These are phyloP conservation scores for Fonsecaea pugnacius DNA, from an alignment of 2,329 filamentous ascomycete genomes.

Conservation along the genomic window DNA sequence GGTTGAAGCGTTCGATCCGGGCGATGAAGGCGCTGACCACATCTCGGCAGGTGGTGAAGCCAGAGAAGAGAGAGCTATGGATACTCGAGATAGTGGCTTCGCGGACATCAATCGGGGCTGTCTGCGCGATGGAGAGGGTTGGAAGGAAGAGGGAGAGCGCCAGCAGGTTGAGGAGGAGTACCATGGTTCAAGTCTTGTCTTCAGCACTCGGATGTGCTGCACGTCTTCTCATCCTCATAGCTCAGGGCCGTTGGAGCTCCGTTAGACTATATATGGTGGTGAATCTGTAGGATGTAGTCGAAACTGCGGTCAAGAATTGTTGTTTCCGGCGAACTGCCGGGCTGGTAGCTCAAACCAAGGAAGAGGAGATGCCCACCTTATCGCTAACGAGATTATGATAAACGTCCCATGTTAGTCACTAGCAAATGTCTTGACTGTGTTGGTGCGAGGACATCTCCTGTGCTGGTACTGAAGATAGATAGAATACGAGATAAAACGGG, in stretches of 20 bases:
- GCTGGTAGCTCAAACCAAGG: neutral
- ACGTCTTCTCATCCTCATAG: neutral
- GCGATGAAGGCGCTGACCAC: slow-evolving; percentile 61
- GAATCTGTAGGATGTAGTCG: neutral
- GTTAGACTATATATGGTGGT: neutral
- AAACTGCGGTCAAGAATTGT: neutral
- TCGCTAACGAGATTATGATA: neutral
- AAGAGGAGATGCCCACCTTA: slow-evolving; percentile 30
- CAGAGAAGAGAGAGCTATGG: slow-evolving; percentile 60
- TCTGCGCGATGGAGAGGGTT: slow-evolving; percentile 15
- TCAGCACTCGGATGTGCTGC: neutral
- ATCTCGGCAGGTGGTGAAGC: slow-evolving; percentile 58
- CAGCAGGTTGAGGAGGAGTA: slow-evolving; percentile 2
- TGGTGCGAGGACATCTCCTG: slow-evolving; percentile 4
- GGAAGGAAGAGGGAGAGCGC: slow-evolving; percentile 12
- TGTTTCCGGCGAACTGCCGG: neutral
- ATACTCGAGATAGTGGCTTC: slow-evolving; percentile 64
- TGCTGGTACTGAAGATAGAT: neutral
- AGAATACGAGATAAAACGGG: neutral
- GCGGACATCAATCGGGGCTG: slow-evolving; percentile 52
- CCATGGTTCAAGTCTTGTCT: neutral
- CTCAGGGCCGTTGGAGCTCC: neutral
- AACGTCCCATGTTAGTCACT: slow-evolving; percentile 5
- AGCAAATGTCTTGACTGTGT: no score
- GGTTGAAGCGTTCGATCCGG: slow-evolving; percentile 62